Evolutionary conservation across 140 eudicot species (phyloP).

Genomic region (Stevia rebaudiana): DNA sequence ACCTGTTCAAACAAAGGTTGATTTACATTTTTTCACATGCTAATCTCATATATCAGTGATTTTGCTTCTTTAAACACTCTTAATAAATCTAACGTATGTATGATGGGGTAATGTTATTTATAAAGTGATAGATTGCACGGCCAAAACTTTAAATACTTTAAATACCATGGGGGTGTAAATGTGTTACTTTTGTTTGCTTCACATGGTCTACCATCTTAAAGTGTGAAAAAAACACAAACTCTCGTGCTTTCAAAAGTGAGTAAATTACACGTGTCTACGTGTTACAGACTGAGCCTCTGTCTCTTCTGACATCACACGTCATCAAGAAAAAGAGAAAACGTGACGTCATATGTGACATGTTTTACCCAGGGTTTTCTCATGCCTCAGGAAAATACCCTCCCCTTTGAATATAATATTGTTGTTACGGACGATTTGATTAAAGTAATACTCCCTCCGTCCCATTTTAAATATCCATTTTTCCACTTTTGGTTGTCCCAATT

Average conservation of each 20-base stretch:
- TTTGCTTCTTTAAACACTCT: no score
- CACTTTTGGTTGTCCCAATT: no score
- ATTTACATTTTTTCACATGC: no score
- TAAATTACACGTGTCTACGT: slow-evolving; percentile 6
- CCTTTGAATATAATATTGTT: no score
- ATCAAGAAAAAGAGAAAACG: not conserved
- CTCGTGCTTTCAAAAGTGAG: slow-evolving; percentile 1
- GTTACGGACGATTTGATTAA: no score
- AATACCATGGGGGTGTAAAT: not conserved
- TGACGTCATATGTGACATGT: slow-evolving; percentile 10
- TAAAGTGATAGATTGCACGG: not conserved
- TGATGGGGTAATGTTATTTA: no score
- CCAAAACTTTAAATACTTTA: not conserved
- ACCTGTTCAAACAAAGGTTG: no score
- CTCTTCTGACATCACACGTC: slow-evolving; percentile 2
- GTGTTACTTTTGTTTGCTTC: slow-evolving; percentile 1
- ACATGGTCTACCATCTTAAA: slow-evolving; percentile 11
- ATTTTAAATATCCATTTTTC: no score
- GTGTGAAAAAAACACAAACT: not conserved
- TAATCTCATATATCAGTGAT: no score
- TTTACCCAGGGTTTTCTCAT: slow-evolving; percentile 8
- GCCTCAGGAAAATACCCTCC: not conserved
- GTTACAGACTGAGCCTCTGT: not conserved
- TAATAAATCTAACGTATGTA: no score
- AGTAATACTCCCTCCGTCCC: no score